A percentile compares a stretch with the other conserved stretches of the same genome.
These are phyloP conservation scores for Eucalyptus caleyi DNA, from an alignment of 345 rosid genomes.

Conservation along the genomic window DNA sequence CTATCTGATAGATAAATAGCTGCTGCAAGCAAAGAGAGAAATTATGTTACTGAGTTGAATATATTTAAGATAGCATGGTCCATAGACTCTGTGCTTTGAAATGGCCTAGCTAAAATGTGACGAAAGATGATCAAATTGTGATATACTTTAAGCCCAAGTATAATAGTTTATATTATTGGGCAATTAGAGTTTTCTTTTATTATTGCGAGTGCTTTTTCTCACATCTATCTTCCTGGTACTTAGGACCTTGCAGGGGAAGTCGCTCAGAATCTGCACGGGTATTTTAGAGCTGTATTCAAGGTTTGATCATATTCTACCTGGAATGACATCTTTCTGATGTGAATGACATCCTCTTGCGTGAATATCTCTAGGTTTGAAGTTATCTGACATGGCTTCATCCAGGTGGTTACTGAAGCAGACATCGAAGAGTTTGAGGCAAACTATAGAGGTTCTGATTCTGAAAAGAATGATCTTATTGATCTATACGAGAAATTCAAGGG, in stretches of 20 bases:
- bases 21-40: background rate
- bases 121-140: background rate
- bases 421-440: conserved; percentile 79
- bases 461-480: conserved; percentile 78
- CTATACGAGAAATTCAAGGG: conserved; percentile 59
- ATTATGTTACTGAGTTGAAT: background rate
- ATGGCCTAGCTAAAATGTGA: background rate
- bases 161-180: background rate
- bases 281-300: conserved; percentile 60
- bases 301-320: background rate
- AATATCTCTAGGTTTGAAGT: background rate
- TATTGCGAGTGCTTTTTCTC: background rate
- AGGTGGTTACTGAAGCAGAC: conserved; percentile 61
- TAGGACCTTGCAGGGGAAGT: conserved; percentile 79
- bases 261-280: conserved; percentile 63
- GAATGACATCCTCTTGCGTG: background rate
- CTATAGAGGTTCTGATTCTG: conserved; percentile 89
- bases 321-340: background rate
- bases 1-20: background rate
- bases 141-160: background rate
- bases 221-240: background rate
- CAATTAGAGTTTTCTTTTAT: background rate
- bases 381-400: background rate
- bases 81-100: background rate
- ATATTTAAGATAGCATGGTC: background rate